phyloP scores from a whole-genome alignment of 2,329 filamentous ascomycete genomes.

The Fusarium secorum region DNA sequence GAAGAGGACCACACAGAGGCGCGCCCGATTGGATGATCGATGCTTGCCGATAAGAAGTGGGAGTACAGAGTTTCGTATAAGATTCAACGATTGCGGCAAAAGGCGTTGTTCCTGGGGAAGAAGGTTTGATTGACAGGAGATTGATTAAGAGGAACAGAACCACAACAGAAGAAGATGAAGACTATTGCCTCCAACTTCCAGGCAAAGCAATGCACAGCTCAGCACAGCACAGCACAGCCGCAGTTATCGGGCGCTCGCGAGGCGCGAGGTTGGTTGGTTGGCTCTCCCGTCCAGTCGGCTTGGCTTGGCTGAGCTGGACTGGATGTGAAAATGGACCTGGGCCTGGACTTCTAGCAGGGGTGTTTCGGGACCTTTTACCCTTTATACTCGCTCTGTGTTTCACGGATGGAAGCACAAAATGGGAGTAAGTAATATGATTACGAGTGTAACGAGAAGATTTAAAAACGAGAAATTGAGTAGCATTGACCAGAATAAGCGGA shows the following conservation, averaged over 20 bases:
- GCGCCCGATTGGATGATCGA: constrained; percentile 13
- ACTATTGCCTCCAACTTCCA: constrained; percentile 30
- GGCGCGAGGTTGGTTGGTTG: constrained; percentile 36
- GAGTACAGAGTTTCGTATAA: constrained; percentile 10
- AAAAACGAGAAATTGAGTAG: not conserved
- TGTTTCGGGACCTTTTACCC: constrained; percentile 22
- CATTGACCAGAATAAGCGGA: constrained; percentile 4
- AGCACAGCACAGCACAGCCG: constrained; percentile 20
- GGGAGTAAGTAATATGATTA: not conserved
- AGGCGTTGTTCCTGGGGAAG: not conserved
- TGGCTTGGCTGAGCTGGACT: constrained; percentile 32
- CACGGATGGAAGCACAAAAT: constrained; percentile 5
- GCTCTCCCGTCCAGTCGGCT: constrained; percentile 20
- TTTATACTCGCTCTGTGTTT: constrained; percentile 25
- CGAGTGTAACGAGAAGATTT: not conserved
- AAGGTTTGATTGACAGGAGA: constrained; percentile 3
- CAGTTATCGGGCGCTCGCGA: constrained; percentile 31
- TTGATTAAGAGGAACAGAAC: constrained; percentile 7
- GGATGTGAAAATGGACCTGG: constrained; percentile 13
- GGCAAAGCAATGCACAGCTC: not conserved
- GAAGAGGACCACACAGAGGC: constrained; percentile 1
- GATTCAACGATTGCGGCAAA: not conserved
- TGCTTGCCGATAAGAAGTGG: constrained; percentile 15
- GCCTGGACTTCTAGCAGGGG: constrained; percentile 20
- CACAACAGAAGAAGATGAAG: constrained; percentile 16